Base-by-base conservation (phyloP, 192 early-diverging fungal genomes). In the Backusella macrospora region DNA sequence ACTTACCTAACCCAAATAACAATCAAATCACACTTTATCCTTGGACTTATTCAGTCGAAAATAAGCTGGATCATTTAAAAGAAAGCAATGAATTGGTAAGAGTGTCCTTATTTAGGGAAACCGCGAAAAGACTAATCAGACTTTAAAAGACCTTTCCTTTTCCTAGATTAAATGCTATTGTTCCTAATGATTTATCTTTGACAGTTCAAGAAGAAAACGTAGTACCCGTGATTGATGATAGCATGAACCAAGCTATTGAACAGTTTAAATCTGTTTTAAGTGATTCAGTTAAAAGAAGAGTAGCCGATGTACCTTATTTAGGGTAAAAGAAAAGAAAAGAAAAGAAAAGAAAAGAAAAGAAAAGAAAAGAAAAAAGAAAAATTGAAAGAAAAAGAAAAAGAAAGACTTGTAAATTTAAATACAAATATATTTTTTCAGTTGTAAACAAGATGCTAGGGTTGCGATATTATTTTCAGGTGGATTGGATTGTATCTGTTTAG, bases 391-490 rank as follows among this genome's bases (percentile, higher is more conserved):
- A 8, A 23, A 55, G 18, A 21, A 4, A 21, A 18, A 40, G 37
- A 23, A 59, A 10, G 1, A 55, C n/a, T 38, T 15, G 43, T 37
- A 68, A 3, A 69, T 71, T 62, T 34, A 48, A 34, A 40, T 29
- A 18, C 21, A 67, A 38, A 34, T 73, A 63, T 64, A 23, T 52
- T 45, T 16, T 46, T 43, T n/a, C 70, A 85, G 80, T 42, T 64
- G 76, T 23, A 71, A 77, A 38, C 34, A 44, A 15, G 68, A 76
- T 14, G 84, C 92, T 34, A 81, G 92, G 26, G 82, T 96, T 3
- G 94, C 85, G 0, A 85, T 98, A 26, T 75, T 99, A 49, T 99
- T 99, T 72, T 98, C 96, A 2, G 97, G 97, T 18, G 97, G 97
- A 15, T 76, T 99, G 9, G 97, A 99, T 81, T 99, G 97, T 85